Evolutionary conservation across 2,329 filamentous ascomycete genomes (phyloP), one percentile per base, ranked within the genome.

Genomic region (Chalaropsis thielavioides): DNA sequence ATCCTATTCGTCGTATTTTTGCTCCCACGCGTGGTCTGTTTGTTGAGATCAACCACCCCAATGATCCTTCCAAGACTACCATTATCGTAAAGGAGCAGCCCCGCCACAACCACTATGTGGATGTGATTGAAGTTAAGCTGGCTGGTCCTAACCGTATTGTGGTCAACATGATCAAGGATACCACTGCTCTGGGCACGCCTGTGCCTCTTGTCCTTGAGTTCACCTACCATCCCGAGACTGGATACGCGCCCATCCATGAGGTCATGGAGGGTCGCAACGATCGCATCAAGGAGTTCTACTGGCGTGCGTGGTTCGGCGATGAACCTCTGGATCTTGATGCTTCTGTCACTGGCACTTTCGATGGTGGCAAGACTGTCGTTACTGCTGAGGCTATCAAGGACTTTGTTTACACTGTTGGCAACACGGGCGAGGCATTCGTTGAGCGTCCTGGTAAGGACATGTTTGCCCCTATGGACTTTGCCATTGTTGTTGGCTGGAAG

Each of bases 271-370:
- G 84, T 64, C 90, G 94, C 72, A 99, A 99, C 74, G 92, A 99
- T 73, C 89, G 90, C 69, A 97, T 99, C 80, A 99, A 99, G 81
- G 90, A 96, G 76, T 99, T 99, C 75, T 99, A 99, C 81, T 99
- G 95, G 85, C 86, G 87, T 70, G 87, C 95, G 69, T 99, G 94
- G 94, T 99, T 99, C 71, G 94, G 91, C 51, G 83, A 92, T 67
- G 92, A 96, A 72, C 76, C 81, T 54, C 81, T 95, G 62, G 87
- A 95, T 64, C 89, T 96, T 64, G 87, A 96, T 71, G 87, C 88
- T 17, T 81, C 89, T 43, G 89, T 96, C 63, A 92, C 90, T 5
- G 88, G 89, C 72, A 86, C 85, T 70, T 99, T 99, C 72, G 90
- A 94, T 69, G 94, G 94, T 72, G 94, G 94, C 69, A 86, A 86